These are phyloP conservation scores for Komagataella ulmi DNA, from an alignment of 805 yeast genomes.

Conservation along the genomic window DNA sequence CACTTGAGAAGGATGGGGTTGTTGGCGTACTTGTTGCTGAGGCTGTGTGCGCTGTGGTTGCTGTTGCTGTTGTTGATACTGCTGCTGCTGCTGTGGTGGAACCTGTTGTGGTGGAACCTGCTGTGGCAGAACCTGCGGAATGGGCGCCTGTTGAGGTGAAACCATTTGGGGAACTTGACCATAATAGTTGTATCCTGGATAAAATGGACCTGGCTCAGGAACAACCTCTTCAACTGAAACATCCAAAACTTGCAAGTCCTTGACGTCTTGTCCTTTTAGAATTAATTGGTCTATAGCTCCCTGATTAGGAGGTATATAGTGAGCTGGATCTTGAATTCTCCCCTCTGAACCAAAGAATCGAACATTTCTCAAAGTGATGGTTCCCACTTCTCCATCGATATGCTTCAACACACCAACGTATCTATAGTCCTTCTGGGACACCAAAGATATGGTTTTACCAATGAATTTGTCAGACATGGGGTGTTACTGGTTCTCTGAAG, in stretches of 20 bases:
- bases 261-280: constrained; percentile 86
- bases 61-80: constrained; percentile 6
- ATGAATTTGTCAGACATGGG: constrained; percentile 77
- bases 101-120: constrained; percentile 7
- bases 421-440: constrained; percentile 64
- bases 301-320: constrained; percentile 57
- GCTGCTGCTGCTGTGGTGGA: constrained; percentile 5
- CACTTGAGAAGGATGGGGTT: constrained; percentile 8
- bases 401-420: constrained; percentile 83
- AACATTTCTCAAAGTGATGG: constrained; percentile 72
- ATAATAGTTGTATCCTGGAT: constrained; percentile 16
- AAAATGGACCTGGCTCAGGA: constrained; percentile 30
- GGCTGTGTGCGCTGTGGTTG: constrained; percentile 10
- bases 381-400: constrained; percentile 82
- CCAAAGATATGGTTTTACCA: constrained; percentile 77
- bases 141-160: constrained; percentile 6
- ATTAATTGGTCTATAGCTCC: constrained; percentile 65
- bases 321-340: constrained; percentile 53
- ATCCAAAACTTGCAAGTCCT: constrained; percentile 77
- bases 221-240: constrained; percentile 48
- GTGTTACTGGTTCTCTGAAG: constrained; percentile 1
- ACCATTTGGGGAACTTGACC: neutral
- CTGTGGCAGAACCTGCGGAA: constrained; percentile 4
- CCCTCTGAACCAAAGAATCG: constrained; percentile 89
- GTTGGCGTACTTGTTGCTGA: constrained; percentile 8